Conservation (phyloP, 371 early-diverging fungal species). For the Mucor mucedo region DNA sequence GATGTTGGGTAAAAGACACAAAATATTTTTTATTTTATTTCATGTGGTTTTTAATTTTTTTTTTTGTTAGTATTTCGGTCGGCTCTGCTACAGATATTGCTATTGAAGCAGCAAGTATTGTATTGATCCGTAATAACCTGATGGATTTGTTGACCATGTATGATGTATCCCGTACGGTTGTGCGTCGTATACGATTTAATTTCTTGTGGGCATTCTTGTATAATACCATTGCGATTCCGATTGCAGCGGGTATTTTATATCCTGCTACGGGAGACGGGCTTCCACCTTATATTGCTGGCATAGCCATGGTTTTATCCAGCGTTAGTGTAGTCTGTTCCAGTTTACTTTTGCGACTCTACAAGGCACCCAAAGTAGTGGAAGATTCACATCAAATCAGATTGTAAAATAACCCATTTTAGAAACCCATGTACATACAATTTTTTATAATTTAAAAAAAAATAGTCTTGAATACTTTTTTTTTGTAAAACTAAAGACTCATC, state of each 20-base stretch:
- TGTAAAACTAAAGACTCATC: not conserved
- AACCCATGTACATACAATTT: slow-evolving; percentile 10
- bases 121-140: slow-evolving; percentile 75
- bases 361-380: slow-evolving; percentile 34
- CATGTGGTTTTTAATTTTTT: slow-evolving; percentile 1
- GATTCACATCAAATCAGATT: slow-evolving; percentile 25
- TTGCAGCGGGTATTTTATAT: slow-evolving; percentile 81
- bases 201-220: slow-evolving; percentile 84
- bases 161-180: slow-evolving; percentile 64
- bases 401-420: slow-evolving; percentile 1
- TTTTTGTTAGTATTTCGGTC: slow-evolving; percentile 51
- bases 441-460: not conserved
- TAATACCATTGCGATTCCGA: slow-evolving; percentile 77
- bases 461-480: not conserved
- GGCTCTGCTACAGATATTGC: slow-evolving; percentile 85
- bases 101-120: slow-evolving; percentile 78
- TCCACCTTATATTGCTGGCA: slow-evolving; percentile 77
- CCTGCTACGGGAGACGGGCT: slow-evolving; percentile 55
- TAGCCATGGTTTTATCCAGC: slow-evolving; percentile 84
- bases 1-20: slow-evolving; percentile 68
- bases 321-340: slow-evolving; percentile 79
- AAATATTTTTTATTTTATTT: not conserved
- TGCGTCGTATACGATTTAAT: slow-evolving; percentile 77
- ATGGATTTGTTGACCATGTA: slow-evolving; percentile 71
- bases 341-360: slow-evolving; percentile 64